These are phyloP conservation scores for Fusarium kyushuense DNA, from an alignment of 2,329 filamentous ascomycete species.

Conservation along the genomic window DNA sequence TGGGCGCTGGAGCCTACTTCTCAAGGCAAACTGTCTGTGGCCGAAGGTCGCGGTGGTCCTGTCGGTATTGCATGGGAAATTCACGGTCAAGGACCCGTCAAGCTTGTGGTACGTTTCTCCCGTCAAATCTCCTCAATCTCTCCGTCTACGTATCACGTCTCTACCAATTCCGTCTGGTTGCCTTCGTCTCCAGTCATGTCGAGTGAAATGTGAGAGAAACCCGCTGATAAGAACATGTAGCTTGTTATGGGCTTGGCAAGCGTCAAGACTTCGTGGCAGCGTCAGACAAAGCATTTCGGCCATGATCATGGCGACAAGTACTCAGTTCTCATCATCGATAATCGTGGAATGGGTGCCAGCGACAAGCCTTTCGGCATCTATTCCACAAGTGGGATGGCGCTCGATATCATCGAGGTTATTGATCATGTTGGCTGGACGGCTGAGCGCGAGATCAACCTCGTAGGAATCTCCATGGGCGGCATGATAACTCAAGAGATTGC, in stretches of 20 bases:
- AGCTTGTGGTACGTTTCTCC: constrained; percentile 74
- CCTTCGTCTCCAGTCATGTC: not conserved
- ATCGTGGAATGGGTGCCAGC: constrained; percentile 84
- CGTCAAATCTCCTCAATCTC: constrained; percentile 21
- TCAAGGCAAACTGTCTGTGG: constrained; percentile 72
- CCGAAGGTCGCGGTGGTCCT: constrained; percentile 78
- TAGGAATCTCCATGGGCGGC: constrained; percentile 87
- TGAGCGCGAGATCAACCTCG: constrained; percentile 69
- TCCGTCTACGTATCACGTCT: constrained; percentile 13
- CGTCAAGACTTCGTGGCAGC: constrained; percentile 78
- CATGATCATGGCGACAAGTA: constrained; percentile 76
- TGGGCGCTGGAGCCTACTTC: constrained; percentile 77
- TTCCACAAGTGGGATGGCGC: constrained; percentile 86
- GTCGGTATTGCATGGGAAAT: constrained; percentile 83
- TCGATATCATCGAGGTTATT: constrained; percentile 77
- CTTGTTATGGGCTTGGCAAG: constrained; percentile 85
- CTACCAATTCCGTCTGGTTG: not conserved
- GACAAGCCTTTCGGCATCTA: constrained; percentile 83
- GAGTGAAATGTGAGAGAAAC: not conserved
- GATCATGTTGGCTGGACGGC: constrained; percentile 76
- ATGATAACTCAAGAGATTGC: constrained; percentile 92
- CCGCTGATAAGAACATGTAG: constrained; percentile 57
- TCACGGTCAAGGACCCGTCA: constrained; percentile 78
- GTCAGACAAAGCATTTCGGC: constrained; percentile 85
- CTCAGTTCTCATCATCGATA: constrained; percentile 82